Evolutionary conservation across 2,329 filamentous ascomycete species (phyloP), one percentile per base, ranked within the genome.

Genomic region (Colletotrichum gigasporum): DNA sequence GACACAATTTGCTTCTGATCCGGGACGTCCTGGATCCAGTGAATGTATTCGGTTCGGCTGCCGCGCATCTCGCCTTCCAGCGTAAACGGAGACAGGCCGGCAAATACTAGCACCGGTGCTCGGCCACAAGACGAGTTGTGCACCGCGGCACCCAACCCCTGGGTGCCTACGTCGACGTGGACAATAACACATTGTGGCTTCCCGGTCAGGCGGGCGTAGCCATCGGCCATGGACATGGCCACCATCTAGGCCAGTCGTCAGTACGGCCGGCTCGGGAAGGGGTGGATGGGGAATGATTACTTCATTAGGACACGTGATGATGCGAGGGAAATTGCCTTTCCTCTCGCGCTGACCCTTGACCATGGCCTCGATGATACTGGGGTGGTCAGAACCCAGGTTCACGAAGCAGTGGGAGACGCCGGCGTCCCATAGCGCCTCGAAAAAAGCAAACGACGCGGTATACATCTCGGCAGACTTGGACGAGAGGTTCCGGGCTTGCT

Each of bases 371-470:
- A 92, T 86, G 72, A 92, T 91, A 20, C 86, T 87, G 5, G 90
- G 90, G 71, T 92, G 87, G 70, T 89, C 87, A 39, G 83, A 86
- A 10, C 87, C 87, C 24, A 89, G 79, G 70, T 89, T 89, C 58
- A 88, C 86, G 72, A 88, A 85, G 76, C 85, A 84, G 72, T 89
- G 83, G 34, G 83, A 83, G 41, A 89, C 80, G 16, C 86, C 86
- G 41, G 85, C 86, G 74, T 93, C 90, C 89, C 89, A 93, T 50
- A 94, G 79, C 30, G 91, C 90, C 80, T 95, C 92, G 68, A 95
- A 94, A 76, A 95, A 94, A 75, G 91, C 92, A 71, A 90, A 92
- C 0, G 91, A 93, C 11, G 92, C 87, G 8, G 92, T 94, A 74
- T 94, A 91, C 80, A 83, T 83, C 18, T 76, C 75, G 41, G 44